phyloP scores from a whole-genome alignment of 208 protist genomes.

The Leishmania guyanensis region DNA sequence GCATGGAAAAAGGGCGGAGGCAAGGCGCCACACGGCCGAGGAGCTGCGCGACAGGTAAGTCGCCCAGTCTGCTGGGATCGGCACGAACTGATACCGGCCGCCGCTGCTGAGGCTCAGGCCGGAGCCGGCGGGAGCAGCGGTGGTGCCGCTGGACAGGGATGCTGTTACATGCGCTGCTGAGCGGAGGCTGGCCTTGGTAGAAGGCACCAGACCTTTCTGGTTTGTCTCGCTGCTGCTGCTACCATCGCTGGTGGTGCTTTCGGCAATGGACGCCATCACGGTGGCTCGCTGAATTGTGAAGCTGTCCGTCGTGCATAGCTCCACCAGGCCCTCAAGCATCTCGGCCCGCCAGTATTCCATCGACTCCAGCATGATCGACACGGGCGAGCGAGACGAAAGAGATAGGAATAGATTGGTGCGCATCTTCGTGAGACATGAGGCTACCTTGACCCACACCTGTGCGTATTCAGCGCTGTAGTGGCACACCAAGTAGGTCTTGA shows the following conservation, averaged over 20 bases:
- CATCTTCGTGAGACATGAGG: conserved; percentile 42
- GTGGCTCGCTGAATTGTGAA: conserved; percentile 59
- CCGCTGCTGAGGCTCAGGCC: background rate
- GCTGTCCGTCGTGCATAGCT: conserved; percentile 67
- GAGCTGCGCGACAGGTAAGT: conserved; percentile 56
- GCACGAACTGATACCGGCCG: conserved; percentile 46
- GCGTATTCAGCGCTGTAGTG: conserved; percentile 41
- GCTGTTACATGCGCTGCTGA: background rate
- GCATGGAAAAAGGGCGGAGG: conserved; percentile 65
- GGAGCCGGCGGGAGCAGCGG: background rate
- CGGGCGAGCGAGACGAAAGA: conserved; percentile 32
- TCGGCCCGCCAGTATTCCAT: conserved; percentile 60
- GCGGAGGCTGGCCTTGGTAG: background rate
- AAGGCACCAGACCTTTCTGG: background rate
- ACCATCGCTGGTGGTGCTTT: background rate
- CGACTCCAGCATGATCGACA: conserved; percentile 37
- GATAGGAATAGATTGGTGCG: conserved; percentile 41
- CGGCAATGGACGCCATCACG: conserved; percentile 23
- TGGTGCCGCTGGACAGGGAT: background rate
- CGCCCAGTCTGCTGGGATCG: conserved; percentile 71
- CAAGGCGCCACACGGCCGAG: conserved; percentile 53
- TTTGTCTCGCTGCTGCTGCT: background rate
- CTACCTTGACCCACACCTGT: conserved; percentile 40
- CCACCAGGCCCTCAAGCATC: conserved; percentile 67
- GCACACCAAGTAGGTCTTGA: conserved; percentile 45